phyloP scores from a whole-genome alignment of 2,329 filamentous ascomycete species.

The Talaromyces sp. region DNA sequence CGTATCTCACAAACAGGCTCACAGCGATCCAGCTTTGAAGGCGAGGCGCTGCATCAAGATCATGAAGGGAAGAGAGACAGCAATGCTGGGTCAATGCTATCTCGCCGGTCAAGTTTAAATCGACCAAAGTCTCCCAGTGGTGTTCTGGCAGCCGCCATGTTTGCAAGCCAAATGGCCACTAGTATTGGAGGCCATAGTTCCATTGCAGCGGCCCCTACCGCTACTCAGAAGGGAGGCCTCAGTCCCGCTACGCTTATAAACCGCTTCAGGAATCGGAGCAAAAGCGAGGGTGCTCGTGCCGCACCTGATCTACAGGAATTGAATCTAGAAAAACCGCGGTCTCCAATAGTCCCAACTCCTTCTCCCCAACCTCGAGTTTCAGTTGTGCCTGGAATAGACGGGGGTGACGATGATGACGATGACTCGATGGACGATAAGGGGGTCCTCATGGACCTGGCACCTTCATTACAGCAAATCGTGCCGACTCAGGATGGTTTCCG shows the following conservation, averaged over 20 bases:
- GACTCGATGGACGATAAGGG: constrained; percentile 54
- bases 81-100: constrained; percentile 23
- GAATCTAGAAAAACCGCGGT: background rate
- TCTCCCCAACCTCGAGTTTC: background rate
- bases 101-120: constrained; percentile 34
- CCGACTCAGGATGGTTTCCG: constrained; percentile 73
- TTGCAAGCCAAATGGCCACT: constrained; percentile 39
- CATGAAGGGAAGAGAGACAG: constrained; percentile 23
- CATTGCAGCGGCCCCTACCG: constrained; percentile 45
- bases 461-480: constrained; percentile 61
- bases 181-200: constrained; percentile 50
- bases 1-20: constrained; percentile 22
- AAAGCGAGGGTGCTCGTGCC: constrained; percentile 49
- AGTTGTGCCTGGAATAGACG: constrained; percentile 22
- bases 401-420: constrained; percentile 59
- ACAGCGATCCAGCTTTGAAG: constrained; percentile 23
- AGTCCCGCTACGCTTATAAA: constrained; percentile 40
- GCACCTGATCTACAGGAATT: constrained; percentile 34
- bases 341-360: background rate
- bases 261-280: constrained; percentile 46
- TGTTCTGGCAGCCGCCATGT: constrained; percentile 37
- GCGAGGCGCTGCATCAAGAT: constrained; percentile 12
- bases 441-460: constrained; percentile 56
- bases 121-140: constrained; percentile 35
- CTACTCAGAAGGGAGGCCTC: constrained; percentile 34